Evolutionary conservation across 2,329 filamentous ascomycete genomes (phyloP), one percentile per base, ranked within the genome.

Genomic region (Penicillium vulpinum): DNA sequence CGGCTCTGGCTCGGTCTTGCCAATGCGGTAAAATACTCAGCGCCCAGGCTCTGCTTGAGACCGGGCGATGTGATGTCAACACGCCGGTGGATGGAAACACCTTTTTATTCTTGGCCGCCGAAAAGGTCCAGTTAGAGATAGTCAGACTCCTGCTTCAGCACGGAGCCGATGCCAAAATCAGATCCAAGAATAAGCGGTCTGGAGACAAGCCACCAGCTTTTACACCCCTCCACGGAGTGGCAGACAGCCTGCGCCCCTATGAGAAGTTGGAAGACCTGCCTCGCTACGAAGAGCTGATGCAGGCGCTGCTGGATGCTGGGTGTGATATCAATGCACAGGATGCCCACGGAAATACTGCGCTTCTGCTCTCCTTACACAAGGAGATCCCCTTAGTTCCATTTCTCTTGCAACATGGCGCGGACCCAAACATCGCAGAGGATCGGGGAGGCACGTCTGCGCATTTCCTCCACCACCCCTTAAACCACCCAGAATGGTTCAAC

Each of bases 391-490:
- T 49, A 13, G 43, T 38, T 21, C 31, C 29, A 9, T 16, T 51
- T 15, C 43, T 52, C 6, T 22, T 51, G 15, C 47, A 51, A 38
- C 45, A 44, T 43, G 54, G 58, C 0, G 62, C 62, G 16, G 51
- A 59, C 31, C 45, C 48, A 2, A 58, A 58, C 6, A 39, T 52
- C 11, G 21, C 43, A 24, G 55, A 56, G 21, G 22, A 55, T n/a
- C n/a, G 49, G 29, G 61, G 61, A 29, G 33, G 43, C 10, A 62
- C 57, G 2, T 38, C 59, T 16, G 26, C 56, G 29, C 61, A 63
- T 52, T 49, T 56, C 10, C 26, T 62, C 16, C 41, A 49, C 18
- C 28, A 33, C 2, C 33, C 51, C 10, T 16, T 49, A 2, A 36
- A 51, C 13, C 45, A 45, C 8, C 44, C 40, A n/a, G 54, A 56